Conservation (phyloP, 495 filamentous ascomycete genomes). For the Lophium mytilinum region DNA sequence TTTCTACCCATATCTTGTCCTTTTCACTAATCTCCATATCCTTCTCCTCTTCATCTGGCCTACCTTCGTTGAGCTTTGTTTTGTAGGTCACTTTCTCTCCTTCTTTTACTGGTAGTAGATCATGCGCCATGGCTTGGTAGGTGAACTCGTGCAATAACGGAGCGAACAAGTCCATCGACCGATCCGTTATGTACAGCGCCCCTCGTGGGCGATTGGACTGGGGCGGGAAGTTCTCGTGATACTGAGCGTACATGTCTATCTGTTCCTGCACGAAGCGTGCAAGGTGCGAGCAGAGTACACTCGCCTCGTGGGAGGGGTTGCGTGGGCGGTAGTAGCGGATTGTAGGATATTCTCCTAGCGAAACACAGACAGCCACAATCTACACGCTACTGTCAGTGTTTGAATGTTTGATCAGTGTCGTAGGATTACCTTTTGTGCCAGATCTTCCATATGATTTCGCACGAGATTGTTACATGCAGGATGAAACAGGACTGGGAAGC, state of each 20-base stretch:
- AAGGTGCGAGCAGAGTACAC: constrained; percentile 74
- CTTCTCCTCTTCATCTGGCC: constrained; percentile 60
- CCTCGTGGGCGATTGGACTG: constrained; percentile 71
- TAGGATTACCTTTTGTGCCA: constrained; percentile 73
- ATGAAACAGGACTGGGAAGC: constrained; percentile 87
- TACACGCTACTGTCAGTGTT: constrained; percentile 27
- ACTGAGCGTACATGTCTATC: constrained; percentile 76
- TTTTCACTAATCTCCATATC: constrained; percentile 85
- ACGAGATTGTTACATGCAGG: constrained; percentile 81
- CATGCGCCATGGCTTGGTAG: constrained; percentile 96
- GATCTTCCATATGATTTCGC: constrained; percentile 63
- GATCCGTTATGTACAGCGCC: constrained; percentile 77
- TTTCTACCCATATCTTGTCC: constrained; percentile 88
- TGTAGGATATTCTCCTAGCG: constrained; percentile 78
- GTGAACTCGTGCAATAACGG: constrained; percentile 94
- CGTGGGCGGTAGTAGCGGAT: constrained; percentile 81
- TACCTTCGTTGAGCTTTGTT: constrained; percentile 64
- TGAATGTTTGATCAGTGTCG: not conserved
- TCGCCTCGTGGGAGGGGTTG: constrained; percentile 72
- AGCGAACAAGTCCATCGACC: constrained; percentile 82
- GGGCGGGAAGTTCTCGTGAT: constrained; percentile 74
- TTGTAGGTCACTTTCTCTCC: constrained; percentile 81
- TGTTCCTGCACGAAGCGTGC: constrained; percentile 90
- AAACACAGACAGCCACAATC: constrained; percentile 77
- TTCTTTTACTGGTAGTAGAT: constrained; percentile 80